Evolutionary conservation across 148 eudicot genomes (phyloP).

Genomic region (Rheum nobile): DNA sequence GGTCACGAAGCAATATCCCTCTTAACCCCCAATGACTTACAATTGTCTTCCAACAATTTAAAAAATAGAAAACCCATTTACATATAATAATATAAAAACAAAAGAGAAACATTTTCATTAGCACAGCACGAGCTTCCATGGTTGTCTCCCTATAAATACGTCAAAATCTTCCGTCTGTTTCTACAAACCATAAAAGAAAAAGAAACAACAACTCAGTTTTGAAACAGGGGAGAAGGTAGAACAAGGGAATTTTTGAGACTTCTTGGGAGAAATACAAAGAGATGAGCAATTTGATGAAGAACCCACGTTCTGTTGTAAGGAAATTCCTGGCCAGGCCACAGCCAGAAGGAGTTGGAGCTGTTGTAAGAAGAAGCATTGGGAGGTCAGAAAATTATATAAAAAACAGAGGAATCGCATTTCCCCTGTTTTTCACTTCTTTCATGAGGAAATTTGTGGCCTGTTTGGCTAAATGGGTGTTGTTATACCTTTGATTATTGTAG

Average conservation of each 20-base stretch:
- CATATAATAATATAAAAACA: not conserved
- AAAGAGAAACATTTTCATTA: not conserved
- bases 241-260: not conserved
- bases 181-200: not conserved
- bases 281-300: conserved; percentile 14
- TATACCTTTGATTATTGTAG: conserved; percentile 21
- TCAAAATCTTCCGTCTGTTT: not conserved
- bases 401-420: not conserved
- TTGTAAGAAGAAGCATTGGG: conserved; percentile 81
- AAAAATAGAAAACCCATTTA: not conserved
- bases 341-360: conserved; percentile 75
- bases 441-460: not conserved
- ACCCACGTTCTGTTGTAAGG: conserved; percentile 43
- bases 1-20: not conserved
- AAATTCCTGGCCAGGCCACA: conserved; percentile 71
- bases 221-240: not conserved
- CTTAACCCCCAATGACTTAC: not conserved
- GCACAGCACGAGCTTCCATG: not conserved
- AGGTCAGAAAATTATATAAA: conserved; percentile 20
- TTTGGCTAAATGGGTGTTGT: conserved; percentile 10
- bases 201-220: not conserved
- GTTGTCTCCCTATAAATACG: not conserved
- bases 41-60: not conserved
- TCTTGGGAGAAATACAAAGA: not conserved
- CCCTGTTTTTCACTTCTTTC: not conserved